phyloP scores from a whole-genome alignment of 2,329 filamentous ascomycete genomes.

The Fusarium luffae region DNA sequence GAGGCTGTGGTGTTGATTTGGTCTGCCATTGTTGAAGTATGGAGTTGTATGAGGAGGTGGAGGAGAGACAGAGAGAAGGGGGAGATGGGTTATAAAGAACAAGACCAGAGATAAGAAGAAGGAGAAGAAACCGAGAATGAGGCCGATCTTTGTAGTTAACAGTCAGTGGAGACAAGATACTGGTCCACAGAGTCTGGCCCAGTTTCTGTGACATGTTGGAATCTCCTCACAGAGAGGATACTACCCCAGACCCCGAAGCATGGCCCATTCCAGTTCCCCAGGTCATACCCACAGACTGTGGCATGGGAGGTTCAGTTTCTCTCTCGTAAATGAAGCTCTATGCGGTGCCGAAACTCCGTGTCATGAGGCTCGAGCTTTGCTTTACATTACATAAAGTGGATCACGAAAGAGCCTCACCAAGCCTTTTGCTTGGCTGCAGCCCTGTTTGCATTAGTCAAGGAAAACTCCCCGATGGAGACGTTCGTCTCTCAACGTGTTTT shows the following conservation, averaged over 20 bases:
- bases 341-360: constrained; percentile 35
- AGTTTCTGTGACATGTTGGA: constrained; percentile 29
- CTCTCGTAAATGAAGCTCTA: constrained; percentile 3
- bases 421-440: constrained; percentile 35
- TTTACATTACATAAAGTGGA: constrained; percentile 39
- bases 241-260: constrained; percentile 35
- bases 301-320: not conserved
- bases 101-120: constrained; percentile 10
- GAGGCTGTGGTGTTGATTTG: constrained; percentile 27
- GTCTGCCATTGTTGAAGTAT: constrained; percentile 27
- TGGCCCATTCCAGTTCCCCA: constrained; percentile 1
- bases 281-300: not conserved
- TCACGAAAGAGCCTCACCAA: constrained; percentile 27
- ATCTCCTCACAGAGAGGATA: constrained; percentile 21
- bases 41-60: not conserved
- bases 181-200: constrained; percentile 16
- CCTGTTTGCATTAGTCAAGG: constrained; percentile 38
- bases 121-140: constrained; percentile 34
- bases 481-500: not conserved
- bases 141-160: constrained; percentile 29
- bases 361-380: constrained; percentile 31
- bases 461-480: constrained; percentile 25
- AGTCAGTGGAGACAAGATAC: constrained; percentile 17
- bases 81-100: constrained; percentile 6
- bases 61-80: not conserved